phyloP scores from a whole-genome alignment of 495 filamentous ascomycete species.

The Barbatosphaeria neglecta region DNA sequence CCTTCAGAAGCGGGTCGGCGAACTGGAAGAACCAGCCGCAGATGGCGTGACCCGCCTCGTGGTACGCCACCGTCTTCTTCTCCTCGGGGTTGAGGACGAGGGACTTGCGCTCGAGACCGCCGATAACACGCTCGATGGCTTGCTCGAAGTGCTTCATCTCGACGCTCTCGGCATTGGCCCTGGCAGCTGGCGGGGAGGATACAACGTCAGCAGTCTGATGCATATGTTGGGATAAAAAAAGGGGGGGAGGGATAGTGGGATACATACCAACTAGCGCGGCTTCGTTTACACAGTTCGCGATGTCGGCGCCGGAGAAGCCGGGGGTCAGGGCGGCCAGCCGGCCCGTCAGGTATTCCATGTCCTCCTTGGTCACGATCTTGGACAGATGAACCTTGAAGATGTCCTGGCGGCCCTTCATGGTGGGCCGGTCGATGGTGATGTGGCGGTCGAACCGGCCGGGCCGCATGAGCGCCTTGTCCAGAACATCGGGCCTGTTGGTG shows the following conservation, averaged over 20 bases:
- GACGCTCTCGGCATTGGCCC: constrained; percentile 62
- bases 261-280: constrained; percentile 91
- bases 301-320: constrained; percentile 93
- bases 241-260: no score
- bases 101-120: constrained; percentile 91
- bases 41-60: constrained; percentile 96
- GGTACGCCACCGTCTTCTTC: constrained; percentile 91
- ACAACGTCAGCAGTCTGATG: no score
- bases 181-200: constrained; percentile 57
- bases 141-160: constrained; percentile 87
- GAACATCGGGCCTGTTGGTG: constrained; percentile 87
- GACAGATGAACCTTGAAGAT: constrained; percentile 89
- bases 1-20: constrained; percentile 93
- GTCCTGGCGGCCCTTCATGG: constrained; percentile 91
- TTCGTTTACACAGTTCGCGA: constrained; percentile 96
- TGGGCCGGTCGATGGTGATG: constrained; percentile 84
- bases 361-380: constrained; percentile 85
- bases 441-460: constrained; percentile 95
- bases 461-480: constrained; percentile 92
- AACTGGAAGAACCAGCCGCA: constrained; percentile 98
- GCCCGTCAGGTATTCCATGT: constrained; percentile 76
- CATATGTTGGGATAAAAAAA: no score
- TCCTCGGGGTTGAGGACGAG: constrained; percentile 84
- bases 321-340: constrained; percentile 84
- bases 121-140: constrained; percentile 93